phyloP scores from a whole-genome alignment of 225 moss, liverwort and hornwort species.

The Climacium dendroides region DNA sequence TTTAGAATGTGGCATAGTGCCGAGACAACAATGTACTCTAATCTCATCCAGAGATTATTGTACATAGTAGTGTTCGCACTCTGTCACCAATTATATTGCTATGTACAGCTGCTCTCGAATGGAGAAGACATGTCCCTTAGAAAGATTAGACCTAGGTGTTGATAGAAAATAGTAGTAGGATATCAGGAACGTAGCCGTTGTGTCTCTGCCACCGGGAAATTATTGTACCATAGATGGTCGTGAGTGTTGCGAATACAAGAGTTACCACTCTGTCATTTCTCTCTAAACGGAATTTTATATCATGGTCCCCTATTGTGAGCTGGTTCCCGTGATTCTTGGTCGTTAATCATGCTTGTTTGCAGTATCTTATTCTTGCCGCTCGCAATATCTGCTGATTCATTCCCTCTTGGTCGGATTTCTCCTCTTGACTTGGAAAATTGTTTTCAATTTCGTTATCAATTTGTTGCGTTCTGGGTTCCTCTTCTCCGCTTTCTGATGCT shows the following conservation, averaged over 20 bases:
- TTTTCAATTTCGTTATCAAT: background rate
- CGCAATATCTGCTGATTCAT: background rate
- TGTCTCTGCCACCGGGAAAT: constrained; percentile 6
- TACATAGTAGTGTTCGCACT: constrained; percentile 18
- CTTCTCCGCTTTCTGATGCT: background rate
- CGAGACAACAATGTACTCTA: constrained; percentile 27
- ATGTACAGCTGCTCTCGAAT: constrained; percentile 11
- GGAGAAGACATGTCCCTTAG: background rate
- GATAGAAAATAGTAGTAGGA: background rate
- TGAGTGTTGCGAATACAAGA: constrained; percentile 4
- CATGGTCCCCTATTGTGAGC: background rate
- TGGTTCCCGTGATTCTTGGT: background rate
- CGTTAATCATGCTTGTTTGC: background rate
- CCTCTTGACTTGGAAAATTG: background rate
- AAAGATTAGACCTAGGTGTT: background rate
- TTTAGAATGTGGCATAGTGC: constrained; percentile 1
- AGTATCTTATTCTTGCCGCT: background rate
- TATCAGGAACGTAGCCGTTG: background rate
- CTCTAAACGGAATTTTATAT: background rate
- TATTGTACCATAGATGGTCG: constrained; percentile 8
- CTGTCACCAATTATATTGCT: constrained; percentile 5
- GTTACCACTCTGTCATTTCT: background rate
- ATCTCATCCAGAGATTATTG: constrained; percentile 1
- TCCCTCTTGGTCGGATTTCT: background rate
- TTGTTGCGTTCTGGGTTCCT: background rate